phyloP scores from a whole-genome alignment of 2,329 filamentous ascomycete genomes.

The Calycina herbarum region DNA sequence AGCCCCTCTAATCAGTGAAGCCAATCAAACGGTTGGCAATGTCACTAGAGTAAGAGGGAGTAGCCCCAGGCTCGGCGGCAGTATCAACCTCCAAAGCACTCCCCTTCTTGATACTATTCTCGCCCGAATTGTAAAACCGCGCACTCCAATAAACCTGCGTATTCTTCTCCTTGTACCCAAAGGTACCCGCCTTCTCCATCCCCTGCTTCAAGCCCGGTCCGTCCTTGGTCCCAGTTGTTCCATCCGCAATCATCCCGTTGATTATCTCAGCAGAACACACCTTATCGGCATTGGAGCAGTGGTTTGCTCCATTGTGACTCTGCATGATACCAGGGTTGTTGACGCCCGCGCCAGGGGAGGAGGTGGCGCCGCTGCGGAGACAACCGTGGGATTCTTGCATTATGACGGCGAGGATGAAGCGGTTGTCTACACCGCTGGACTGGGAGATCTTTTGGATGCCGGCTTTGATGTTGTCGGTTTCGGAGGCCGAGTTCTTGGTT shows the following conservation, averaged over 20 bases:
- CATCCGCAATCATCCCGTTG: neutral
- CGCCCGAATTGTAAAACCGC: neutral
- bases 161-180: neutral
- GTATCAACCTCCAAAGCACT: neutral
- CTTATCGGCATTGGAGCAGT: neutral
- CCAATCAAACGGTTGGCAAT: neutral
- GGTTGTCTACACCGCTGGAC: neutral
- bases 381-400: conserved; percentile 2
- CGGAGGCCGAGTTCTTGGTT: neutral
- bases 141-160: neutral
- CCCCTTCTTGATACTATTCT: neutral
- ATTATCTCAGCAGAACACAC: neutral
- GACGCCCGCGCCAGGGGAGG: neutral
- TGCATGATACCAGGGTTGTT: neutral
- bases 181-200: neutral
- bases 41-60: neutral
- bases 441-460: neutral
- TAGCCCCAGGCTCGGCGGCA: neutral
- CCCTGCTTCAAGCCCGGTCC: neutral
- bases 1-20: neutral
- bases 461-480: neutral
- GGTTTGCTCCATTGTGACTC: neutral
- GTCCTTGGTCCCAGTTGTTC: neutral
- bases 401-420: neutral
- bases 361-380: neutral